Evolutionary conservation across 2,329 filamentous ascomycete species (phyloP).

Genomic region (Fusarium mangiferae): DNA sequence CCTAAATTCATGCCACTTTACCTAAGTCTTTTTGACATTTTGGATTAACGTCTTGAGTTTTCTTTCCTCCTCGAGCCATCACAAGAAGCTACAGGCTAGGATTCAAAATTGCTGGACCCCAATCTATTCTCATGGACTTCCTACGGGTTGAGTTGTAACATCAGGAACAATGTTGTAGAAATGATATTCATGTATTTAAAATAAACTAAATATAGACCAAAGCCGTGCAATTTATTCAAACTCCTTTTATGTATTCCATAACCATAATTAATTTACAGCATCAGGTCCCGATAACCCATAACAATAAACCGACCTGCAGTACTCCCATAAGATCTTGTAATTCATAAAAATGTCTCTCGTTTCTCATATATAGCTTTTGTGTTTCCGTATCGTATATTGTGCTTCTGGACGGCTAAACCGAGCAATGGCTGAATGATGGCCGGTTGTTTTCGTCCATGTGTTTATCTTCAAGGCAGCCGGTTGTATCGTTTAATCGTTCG

Average conservation of each 20-base stretch:
- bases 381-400: not conserved
- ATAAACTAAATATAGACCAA: not conserved
- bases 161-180: not conserved
- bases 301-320: not conserved
- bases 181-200: not conserved
- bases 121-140: not conserved
- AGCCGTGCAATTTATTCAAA: not conserved
- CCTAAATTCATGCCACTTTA: too few relatives aligned
- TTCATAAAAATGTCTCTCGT: not conserved
- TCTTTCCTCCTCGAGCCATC: not conserved
- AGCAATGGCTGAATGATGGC: not conserved
- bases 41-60: too few relatives aligned
- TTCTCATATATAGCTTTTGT: not conserved
- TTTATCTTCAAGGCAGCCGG: slow-evolving; percentile 20
- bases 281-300: not conserved
- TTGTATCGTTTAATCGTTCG: slow-evolving; percentile 52
- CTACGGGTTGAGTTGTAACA: not conserved
- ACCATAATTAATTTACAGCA: not conserved
- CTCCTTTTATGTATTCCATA: not conserved
- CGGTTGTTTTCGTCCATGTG: too few relatives aligned
- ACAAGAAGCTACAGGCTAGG: not conserved
- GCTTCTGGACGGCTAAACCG: too few relatives aligned
- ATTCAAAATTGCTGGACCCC: not conserved
- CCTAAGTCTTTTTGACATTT: too few relatives aligned
- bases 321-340: not conserved